A percentile compares a stretch with the other conserved stretches of the same genome.
These are phyloP conservation scores for Trichaptum fuscoviolaceum DNA, from an alignment of 768 basidiomycete species.

Conservation along the genomic window DNA sequence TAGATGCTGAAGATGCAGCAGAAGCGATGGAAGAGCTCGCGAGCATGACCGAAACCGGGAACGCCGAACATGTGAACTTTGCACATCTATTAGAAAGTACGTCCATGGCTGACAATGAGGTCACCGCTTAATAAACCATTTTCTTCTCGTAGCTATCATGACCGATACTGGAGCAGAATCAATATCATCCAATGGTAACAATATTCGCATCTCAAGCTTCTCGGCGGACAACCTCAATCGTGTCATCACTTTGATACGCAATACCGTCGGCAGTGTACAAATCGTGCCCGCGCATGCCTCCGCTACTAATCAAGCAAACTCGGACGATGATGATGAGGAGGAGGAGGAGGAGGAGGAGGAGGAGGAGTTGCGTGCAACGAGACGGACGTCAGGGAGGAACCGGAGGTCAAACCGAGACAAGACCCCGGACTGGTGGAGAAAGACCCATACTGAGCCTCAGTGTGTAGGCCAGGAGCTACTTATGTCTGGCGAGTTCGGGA, in stretches of 20 bases:
- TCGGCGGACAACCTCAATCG: not conserved
- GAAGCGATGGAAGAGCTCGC: conserved; percentile 4
- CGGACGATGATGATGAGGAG: conserved; percentile 7
- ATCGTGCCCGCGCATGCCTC: not conserved
- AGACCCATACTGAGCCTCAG: conserved; percentile 51
- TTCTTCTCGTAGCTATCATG: not conserved
- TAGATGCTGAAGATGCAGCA: conserved; percentile 10
- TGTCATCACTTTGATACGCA: not conserved
- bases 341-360: conserved; percentile 31
- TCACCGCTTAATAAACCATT: conserved; percentile 9
- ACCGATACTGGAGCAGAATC: conserved; percentile 23
- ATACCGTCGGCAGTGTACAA: not conserved
- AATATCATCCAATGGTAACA: conserved; percentile 15
- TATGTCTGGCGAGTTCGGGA: conserved; percentile 76
- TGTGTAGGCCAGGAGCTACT: conserved; percentile 59
- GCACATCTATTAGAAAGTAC: conserved; percentile 1
- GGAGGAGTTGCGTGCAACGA: conserved; percentile 9
- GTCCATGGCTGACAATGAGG: conserved; percentile 22
- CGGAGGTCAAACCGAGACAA: conserved; percentile 14
- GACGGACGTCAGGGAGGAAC: conserved; percentile 3
- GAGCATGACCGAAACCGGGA: not conserved
- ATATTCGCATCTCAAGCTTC: not conserved
- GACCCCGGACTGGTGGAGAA: conserved; percentile 29
- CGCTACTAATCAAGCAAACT: not conserved
- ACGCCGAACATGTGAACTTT: not conserved